These are phyloP conservation scores for Asclepias syriaca DNA, from an alignment of 257 asterid species.

Conservation along the genomic window DNA sequence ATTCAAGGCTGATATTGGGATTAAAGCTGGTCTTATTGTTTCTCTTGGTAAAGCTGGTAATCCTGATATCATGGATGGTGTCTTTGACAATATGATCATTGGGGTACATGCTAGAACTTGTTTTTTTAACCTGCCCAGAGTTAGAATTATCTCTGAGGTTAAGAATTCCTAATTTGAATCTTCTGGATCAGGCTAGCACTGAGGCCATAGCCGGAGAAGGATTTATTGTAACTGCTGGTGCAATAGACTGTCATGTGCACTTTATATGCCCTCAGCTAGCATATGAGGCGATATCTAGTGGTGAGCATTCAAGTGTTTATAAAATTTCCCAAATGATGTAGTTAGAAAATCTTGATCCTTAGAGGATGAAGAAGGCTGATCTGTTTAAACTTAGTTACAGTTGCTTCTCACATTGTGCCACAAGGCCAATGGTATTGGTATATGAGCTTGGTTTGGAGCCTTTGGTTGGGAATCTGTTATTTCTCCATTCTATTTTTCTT, in stretches of 20 bases:
- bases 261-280: slow-evolving; percentile 96
- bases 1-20: slow-evolving; percentile 92
- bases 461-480: background rate
- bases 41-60: slow-evolving; percentile 87
- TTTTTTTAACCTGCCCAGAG: slow-evolving; percentile 2
- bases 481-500: background rate
- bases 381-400: background rate
- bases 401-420: background rate
- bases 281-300: slow-evolving; percentile 88
- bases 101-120: slow-evolving; percentile 56
- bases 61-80: slow-evolving; percentile 74
- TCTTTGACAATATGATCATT: slow-evolving; percentile 42
- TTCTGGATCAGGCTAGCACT: slow-evolving; percentile 60
- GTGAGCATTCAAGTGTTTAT: slow-evolving; percentile 35
- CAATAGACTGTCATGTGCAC: slow-evolving; percentile 95
- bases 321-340: background rate
- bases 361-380: background rate
- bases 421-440: background rate
- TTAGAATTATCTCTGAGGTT: slow-evolving; percentile 9
- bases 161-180: slow-evolving; percentile 10
- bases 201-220: slow-evolving; percentile 98
- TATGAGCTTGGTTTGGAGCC: background rate
- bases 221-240: slow-evolving; percentile 92
- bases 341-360: background rate
- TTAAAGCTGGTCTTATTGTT: slow-evolving; percentile 63